Percentiles rank a stretch among this genome's conserved stretches.
phyloP scores from a whole-genome alignment of 1,284 basidiomycete species.

The Chondrostereum purpureum region DNA sequence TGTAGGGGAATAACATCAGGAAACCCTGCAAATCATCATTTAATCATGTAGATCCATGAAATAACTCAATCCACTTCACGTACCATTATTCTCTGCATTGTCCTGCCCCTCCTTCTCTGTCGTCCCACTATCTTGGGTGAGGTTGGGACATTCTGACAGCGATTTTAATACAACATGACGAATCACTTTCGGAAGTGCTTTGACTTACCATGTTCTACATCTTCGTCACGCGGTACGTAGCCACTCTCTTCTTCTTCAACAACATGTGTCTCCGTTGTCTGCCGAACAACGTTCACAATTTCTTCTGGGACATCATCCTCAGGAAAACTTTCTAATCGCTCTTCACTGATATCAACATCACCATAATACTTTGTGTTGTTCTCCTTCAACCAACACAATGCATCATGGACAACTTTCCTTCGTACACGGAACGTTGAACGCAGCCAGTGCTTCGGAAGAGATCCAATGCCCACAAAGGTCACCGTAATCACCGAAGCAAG shows the following conservation, averaged over 20 bases:
- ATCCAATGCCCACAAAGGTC: slow-evolving; percentile 25
- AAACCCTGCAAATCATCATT: no score
- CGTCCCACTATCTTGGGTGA: no score
- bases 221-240: slow-evolving; percentile 20
- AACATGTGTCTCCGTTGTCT: slow-evolving; percentile 14
- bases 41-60: no score
- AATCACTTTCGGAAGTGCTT: no score
- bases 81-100: no score
- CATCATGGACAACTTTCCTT: slow-evolving; percentile 15
- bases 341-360: slow-evolving; percentile 22
- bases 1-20: no score
- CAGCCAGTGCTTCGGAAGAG: slow-evolving; percentile 21
- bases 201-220: neutral
- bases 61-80: no score
- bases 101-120: no score
- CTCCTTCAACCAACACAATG: slow-evolving; percentile 25
- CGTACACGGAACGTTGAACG: slow-evolving; percentile 20
- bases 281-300: slow-evolving; percentile 16
- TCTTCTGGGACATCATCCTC: slow-evolving; percentile 26
- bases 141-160: no score
- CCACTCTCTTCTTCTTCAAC: slow-evolving; percentile 20
- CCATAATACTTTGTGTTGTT: slow-evolving; percentile 34
- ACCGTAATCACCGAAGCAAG: slow-evolving; percentile 26
- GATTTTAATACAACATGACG: no score
- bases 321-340: slow-evolving; percentile 19